Evolutionary conservation across 257 asterid genomes (phyloP).

Genomic region (Solanum microdontum): DNA sequence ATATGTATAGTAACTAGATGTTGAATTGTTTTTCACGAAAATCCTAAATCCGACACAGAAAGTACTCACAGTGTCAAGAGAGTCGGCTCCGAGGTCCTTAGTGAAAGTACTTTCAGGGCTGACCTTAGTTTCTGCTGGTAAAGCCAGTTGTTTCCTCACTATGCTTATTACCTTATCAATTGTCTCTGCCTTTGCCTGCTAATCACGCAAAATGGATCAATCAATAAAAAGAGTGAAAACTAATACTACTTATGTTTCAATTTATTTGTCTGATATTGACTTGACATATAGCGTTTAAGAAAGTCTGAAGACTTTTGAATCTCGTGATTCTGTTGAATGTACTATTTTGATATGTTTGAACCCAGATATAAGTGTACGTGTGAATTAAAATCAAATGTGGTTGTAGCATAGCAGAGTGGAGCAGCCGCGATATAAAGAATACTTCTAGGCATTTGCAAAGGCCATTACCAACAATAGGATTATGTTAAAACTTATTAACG

Average conservation of each 20-base stretch:
- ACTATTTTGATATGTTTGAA: not conserved
- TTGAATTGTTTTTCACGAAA: not conserved
- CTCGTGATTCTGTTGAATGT: accelerated
- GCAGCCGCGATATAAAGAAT: not conserved
- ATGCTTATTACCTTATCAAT: conserved; percentile 52
- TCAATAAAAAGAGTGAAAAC: not conserved
- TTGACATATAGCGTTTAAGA: not conserved
- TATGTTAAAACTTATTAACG: not conserved
- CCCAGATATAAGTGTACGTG: not conserved
- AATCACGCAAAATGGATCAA: not conserved
- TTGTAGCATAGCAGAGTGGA: not conserved
- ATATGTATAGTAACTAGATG: not conserved
- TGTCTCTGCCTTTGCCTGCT: conserved; percentile 59
- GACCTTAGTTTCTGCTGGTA: conserved; percentile 35
- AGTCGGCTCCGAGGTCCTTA: conserved; percentile 62
- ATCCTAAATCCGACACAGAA: not conserved
- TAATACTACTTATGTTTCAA: not conserved
- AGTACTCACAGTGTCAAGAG: conserved; percentile 59
- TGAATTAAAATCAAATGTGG: not conserved
- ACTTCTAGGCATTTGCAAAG: not conserved
- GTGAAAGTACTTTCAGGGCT: conserved; percentile 42
- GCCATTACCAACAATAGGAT: not conserved
- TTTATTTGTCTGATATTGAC: not conserved
- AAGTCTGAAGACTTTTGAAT: accelerated
- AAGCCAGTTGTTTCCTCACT: conserved; percentile 59